Evolutionary conservation across 768 basidiomycete genomes (phyloP).

Genomic region (Pleurotus salmoneostramineus): DNA sequence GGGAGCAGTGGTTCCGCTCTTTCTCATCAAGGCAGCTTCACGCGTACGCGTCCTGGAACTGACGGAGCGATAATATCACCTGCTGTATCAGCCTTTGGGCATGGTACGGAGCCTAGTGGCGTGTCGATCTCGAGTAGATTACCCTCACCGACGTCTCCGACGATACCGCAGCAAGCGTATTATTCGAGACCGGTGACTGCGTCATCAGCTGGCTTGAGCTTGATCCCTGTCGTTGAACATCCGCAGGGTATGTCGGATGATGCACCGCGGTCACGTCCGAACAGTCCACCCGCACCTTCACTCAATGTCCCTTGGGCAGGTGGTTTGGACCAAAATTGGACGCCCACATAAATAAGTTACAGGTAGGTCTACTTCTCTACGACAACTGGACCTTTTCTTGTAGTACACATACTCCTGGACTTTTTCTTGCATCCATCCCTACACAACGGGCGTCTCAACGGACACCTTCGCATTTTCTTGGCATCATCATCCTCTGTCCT

Average conservation of each 20-base stretch:
- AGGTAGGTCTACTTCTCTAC: not conserved
- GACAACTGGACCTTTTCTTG: not conserved
- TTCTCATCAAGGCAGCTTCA: constrained; percentile 48
- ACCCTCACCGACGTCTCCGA: constrained; percentile 12
- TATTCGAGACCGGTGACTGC: not conserved
- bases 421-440: not conserved
- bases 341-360: constrained; percentile 15
- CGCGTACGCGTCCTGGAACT: constrained; percentile 34
- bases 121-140: constrained; percentile 13
- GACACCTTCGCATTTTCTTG: not conserved
- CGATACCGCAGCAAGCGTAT: constrained; percentile 12
- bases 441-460: not conserved
- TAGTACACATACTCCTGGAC: not conserved
- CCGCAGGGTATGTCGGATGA: not conserved
- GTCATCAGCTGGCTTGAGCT: not conserved
- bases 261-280: constrained; percentile 18
- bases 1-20: constrained; percentile 33
- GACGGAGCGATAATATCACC: constrained; percentile 35
- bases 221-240: not conserved
- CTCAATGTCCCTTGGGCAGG: constrained; percentile 36
- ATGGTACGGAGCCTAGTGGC: constrained; percentile 15
- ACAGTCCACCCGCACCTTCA: constrained; percentile 9
- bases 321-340: constrained; percentile 37
- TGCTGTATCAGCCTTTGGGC: constrained; percentile 47
- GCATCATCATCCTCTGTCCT: not conserved